Base-by-base conservation (phyloP, 495 filamentous ascomycete species). In the Jackrogersella minutella region DNA sequence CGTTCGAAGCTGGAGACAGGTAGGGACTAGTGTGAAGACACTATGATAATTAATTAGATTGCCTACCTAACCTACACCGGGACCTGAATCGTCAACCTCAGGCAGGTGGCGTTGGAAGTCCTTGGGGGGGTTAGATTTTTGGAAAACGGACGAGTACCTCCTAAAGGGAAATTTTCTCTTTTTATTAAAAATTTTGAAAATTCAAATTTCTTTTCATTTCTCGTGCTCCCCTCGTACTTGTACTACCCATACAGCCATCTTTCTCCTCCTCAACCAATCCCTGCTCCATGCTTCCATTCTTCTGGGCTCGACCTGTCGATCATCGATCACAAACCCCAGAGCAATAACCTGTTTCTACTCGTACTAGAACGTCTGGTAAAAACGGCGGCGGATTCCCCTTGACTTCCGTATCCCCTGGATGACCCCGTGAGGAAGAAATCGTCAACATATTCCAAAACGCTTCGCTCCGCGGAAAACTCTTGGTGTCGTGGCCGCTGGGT, bases 281-380 rank as follows among this genome's bases (percentile, higher is more conserved):
- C 55, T 59, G 62, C 34, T 33, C 43, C 13, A 21, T 40, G 24
- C 44, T 41, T 50, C 26, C 33, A 6, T 31, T 49, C 47, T 59
- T 31, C 40, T 58, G 44, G 52, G 54, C 36, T 66, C 19, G 55
- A 53, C 47, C 49, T 59, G 39, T 58, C 36, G 54, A 65, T 59
- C 55, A 28, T 19, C 55, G 37, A 58, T 64, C 37, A 56, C 13
- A 33, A 11, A 33, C 33, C 14, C 39, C 19, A 51, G 61, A 49
- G 46, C 10, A 43, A 33, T 28, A 24, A 28, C 21, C 11, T 39
- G 19, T 16, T 17, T n/a, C 36, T 39, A 13, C n/a, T 17, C 21
- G 4, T 31, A 28, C 21, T 26, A 39, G 2, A 9, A 33, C 19
- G 26, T 30, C 26, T 46, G 21, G 33, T 11, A 54, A 44, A 43